Conservation (phyloP, 2,329 filamentous ascomycete genomes). For the Lecanicillium sp. region DNA sequence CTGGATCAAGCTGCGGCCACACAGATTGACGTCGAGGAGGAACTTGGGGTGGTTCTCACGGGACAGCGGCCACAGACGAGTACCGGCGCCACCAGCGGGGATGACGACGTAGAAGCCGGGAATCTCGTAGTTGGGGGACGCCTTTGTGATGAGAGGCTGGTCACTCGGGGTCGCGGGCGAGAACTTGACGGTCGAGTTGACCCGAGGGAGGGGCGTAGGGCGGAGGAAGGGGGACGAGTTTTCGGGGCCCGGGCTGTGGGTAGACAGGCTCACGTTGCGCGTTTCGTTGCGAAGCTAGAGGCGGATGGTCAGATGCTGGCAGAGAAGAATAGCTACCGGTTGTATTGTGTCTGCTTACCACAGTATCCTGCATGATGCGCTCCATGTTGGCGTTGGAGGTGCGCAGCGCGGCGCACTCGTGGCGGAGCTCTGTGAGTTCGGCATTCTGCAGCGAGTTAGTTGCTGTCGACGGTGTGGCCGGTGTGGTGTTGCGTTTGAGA, state of each 20-base stretch:
- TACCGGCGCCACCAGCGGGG: conserved; percentile 18
- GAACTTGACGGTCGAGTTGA: conserved; percentile 8
- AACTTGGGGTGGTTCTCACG: conserved; percentile 20
- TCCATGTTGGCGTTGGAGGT: conserved; percentile 15
- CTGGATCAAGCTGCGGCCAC: conserved; percentile 17
- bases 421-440: conserved; percentile 16
- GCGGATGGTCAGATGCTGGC: neutral
- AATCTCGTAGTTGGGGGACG: conserved; percentile 14
- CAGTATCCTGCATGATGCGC: conserved; percentile 14
- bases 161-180: conserved; percentile 3
- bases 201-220: conserved; percentile 9
- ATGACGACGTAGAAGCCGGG: conserved; percentile 20
- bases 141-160: conserved; percentile 8
- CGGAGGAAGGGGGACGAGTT: conserved; percentile 8
- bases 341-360: conserved; percentile 13
- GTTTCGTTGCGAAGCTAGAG: neutral
- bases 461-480: neutral
- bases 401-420: conserved; percentile 16
- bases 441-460: conserved; percentile 11
- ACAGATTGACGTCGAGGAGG: conserved; percentile 17
- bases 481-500: neutral
- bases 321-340: neutral
- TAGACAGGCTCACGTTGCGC: conserved; percentile 4
- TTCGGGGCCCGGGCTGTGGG: conserved; percentile 6
- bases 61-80: conserved; percentile 19